Base-by-base conservation (phyloP, 2,329 filamentous ascomycete genomes). In the Aspergillus ibericus region DNA sequence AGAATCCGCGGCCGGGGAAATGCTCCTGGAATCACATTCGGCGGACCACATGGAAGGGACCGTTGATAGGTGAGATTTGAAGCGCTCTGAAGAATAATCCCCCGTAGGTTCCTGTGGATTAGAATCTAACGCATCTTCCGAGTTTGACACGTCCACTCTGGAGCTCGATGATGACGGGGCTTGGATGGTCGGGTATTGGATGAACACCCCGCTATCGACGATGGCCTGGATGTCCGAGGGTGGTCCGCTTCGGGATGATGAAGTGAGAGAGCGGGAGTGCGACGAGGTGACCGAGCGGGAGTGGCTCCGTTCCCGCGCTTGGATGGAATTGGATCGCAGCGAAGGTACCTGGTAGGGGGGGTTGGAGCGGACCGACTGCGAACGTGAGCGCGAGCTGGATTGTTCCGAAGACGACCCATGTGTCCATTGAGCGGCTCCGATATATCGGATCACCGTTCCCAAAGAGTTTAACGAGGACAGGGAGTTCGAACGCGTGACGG, bases 11-110 rank as follows among this genome's bases (percentile, higher is more conserved):
- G 65, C 63, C 5, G 67, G 62, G n/a, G 68, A 67, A 12, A 65
- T 44, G 29, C 60, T 65, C 55, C 70, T 68, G 16, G 67, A 56
- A 55, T 70, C 58, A 56, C 68, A 69, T 52, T 77, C 74, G 13
- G 69, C 72, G 12, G 75, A 76, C 70, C 71, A 74, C 56, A 75
- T 74, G 16, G 80, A 81, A 2, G 76, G 76, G 5, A 80, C 76
- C 8, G 76, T 76, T 12, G 79, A 81, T 22, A 81, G 67, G 46
- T 77, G 75, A 49, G 75, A 75, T 55, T 76, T 76, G 69, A 76
- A 77, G 53, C 72, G 72, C 18, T 72, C 68, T 13, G 71, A 70
- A 18, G 72, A 69, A 20, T 68, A 69, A 35, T 74, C 72, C 7
- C 70, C 70, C 47, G 72, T 70, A 35, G 71, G 70, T 50, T 72